Evolutionary conservation across 2,329 filamentous ascomycete genomes (phyloP).

Genomic region (Pseudogymnoascus sp.): DNA sequence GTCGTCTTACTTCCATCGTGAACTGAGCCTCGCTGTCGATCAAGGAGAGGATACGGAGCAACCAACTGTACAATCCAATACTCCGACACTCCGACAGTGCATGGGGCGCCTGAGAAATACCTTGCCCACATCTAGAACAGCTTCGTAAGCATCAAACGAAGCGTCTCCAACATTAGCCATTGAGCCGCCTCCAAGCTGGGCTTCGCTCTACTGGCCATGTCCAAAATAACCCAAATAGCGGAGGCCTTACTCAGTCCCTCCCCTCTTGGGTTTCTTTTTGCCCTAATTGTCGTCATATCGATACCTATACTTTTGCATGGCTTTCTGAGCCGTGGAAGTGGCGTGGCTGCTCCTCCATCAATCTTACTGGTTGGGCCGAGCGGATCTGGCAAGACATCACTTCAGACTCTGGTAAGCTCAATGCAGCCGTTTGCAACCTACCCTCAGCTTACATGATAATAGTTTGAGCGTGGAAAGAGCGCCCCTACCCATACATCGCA

Average conservation of each 20-base stretch:
- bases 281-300: constrained; percentile 61
- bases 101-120: not conserved
- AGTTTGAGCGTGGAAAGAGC: constrained; percentile 47
- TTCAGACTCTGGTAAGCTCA: constrained; percentile 63
- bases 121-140: not conserved
- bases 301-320: constrained; percentile 73
- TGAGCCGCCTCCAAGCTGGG: not conserved
- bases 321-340: constrained; percentile 58
- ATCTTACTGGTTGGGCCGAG: constrained; percentile 77
- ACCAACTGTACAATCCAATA: not conserved
- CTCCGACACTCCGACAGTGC: not conserved
- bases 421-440: constrained; percentile 5
- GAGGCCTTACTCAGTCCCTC: constrained; percentile 55
- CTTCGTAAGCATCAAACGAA: not conserved
- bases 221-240: constrained; percentile 29
- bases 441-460: constrained; percentile 12
- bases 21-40: not conserved
- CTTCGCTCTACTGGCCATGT: constrained; percentile 8
- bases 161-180: not conserved
- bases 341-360: constrained; percentile 63
- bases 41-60: not conserved
- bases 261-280: constrained; percentile 55
- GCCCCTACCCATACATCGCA: constrained; percentile 52
- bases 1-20: not conserved
- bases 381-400: constrained; percentile 78